Evolutionary conservation across 169 alveolate genomes (phyloP).

Genomic region (Babesia sp.): DNA sequence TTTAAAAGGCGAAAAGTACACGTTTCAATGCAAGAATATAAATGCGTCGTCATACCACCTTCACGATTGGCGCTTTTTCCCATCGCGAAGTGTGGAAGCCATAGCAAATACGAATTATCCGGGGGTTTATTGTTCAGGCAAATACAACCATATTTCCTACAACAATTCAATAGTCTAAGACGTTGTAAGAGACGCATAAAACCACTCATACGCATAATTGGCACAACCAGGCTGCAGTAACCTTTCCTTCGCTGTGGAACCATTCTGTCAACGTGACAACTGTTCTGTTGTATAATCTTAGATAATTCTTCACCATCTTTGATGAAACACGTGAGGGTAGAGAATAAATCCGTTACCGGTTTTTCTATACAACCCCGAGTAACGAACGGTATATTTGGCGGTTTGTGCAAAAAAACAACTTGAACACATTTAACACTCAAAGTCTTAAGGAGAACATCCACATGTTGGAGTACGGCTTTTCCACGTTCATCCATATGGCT

Average conservation of each 20-base stretch:
- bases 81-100: constrained; percentile 19
- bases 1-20: background rate
- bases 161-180: constrained; percentile 8
- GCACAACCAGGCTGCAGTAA: background rate
- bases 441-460: background rate
- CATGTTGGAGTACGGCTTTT: background rate
- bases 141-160: constrained; percentile 30
- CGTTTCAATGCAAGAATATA: background rate
- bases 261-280: background rate
- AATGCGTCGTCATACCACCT: background rate
- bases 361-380: background rate
- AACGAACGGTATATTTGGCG: background rate
- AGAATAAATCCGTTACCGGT: background rate
- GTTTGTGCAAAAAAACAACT: background rate
- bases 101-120: background rate
- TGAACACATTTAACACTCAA: background rate
- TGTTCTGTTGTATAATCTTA: background rate
- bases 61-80: background rate
- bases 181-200: constrained; percentile 15
- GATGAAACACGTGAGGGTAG: background rate
- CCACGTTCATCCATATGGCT: background rate
- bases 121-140: background rate
- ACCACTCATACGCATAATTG: constrained; percentile 19
- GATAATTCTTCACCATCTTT: background rate
- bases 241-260: background rate